Percentiles rank a stretch among this genome's conserved stretches.
phyloP scores from a whole-genome alignment of 176 grass and related monocot species.

The Hsuehochloa calcarea region DNA sequence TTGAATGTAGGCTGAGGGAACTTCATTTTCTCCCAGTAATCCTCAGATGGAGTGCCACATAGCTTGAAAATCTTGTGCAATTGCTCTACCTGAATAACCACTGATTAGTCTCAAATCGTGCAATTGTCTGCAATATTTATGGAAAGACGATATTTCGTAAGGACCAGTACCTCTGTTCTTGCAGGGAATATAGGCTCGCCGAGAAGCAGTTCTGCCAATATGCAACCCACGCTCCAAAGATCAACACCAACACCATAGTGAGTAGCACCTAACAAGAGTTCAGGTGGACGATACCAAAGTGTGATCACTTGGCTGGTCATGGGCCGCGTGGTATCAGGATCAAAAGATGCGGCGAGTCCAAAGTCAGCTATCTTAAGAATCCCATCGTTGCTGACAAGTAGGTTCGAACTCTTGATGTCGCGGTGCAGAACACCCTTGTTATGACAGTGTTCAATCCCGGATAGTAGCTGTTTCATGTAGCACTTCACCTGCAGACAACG shows the following conservation, averaged over 20 bases:
- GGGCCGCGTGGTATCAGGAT: constrained; percentile 45
- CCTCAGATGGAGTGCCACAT: constrained; percentile 80
- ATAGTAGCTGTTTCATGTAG: constrained; percentile 86
- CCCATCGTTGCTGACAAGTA: constrained; percentile 71
- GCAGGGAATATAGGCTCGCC: constrained; percentile 69
- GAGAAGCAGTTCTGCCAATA: constrained; percentile 81
- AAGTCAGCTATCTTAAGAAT: constrained; percentile 97
- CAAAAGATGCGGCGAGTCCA: constrained; percentile 71
- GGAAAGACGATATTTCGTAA: neutral
- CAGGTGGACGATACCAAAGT: constrained; percentile 96
- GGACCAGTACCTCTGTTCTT: constrained; percentile 79
- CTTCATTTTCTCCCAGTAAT: constrained; percentile 78
- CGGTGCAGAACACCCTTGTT: constrained; percentile 76
- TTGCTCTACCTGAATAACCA: constrained; percentile 82
- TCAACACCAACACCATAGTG: constrained; percentile 80
- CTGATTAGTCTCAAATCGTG: neutral
- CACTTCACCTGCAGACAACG: constrained; percentile 73
- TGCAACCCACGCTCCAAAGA: constrained; percentile 94
- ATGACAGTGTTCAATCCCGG: constrained; percentile 88
- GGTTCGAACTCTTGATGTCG: constrained; percentile 93
- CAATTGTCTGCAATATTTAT: constrained; percentile 3
- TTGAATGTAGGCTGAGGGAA: constrained; percentile 63
- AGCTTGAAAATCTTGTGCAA: constrained; percentile 96
- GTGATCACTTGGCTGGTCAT: constrained; percentile 95
- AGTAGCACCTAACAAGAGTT: constrained; percentile 84